These are phyloP conservation scores for Thymus mandschuricus DNA, from an alignment of 257 asterid species.

Conservation along the genomic window DNA sequence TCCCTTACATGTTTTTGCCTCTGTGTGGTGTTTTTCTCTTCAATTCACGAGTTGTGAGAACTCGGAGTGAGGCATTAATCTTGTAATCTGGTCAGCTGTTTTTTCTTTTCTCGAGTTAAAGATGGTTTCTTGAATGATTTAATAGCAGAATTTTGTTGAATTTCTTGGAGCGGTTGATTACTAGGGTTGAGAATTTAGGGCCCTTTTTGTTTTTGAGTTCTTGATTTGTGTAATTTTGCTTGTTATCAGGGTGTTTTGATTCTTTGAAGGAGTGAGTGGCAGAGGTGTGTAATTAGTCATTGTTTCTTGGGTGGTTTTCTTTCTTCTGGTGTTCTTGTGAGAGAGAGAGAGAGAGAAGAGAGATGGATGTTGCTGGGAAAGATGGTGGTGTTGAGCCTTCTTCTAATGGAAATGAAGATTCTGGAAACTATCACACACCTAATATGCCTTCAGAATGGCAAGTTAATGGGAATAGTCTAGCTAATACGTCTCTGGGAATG, in stretches of 20 bases:
- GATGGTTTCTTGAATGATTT: conserved; percentile 4
- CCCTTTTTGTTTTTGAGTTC: background rate
- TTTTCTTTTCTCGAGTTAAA: background rate
- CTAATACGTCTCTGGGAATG: conserved; percentile 52
- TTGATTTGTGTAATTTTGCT: conserved; percentile 18
- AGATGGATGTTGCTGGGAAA: conserved; percentile 56
- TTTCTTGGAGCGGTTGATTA: background rate
- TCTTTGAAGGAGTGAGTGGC: conserved; percentile 23
- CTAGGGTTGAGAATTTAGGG: background rate
- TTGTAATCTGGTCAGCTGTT: conserved; percentile 34
- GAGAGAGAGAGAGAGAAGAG: background rate
- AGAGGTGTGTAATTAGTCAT: conserved; percentile 19
- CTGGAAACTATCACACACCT: conserved; percentile 48
- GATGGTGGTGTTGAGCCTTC: conserved; percentile 49
- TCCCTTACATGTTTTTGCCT: conserved; percentile 41
- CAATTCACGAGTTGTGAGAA: conserved; percentile 21
- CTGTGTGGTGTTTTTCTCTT: conserved; percentile 38
- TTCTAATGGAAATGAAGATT: conserved; percentile 48
- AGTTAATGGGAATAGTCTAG: conserved; percentile 46
- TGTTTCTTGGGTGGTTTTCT: background rate
- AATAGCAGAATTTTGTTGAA: background rate
- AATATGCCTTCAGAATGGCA: conserved; percentile 68
- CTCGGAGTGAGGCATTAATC: conserved; percentile 25
- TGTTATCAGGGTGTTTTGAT: conserved; percentile 36
- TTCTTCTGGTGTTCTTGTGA: conserved; percentile 11